Base-by-base conservation (phyloP, 176 grass and related monocot species). In the Rhipidocladum racemiflorum region DNA sequence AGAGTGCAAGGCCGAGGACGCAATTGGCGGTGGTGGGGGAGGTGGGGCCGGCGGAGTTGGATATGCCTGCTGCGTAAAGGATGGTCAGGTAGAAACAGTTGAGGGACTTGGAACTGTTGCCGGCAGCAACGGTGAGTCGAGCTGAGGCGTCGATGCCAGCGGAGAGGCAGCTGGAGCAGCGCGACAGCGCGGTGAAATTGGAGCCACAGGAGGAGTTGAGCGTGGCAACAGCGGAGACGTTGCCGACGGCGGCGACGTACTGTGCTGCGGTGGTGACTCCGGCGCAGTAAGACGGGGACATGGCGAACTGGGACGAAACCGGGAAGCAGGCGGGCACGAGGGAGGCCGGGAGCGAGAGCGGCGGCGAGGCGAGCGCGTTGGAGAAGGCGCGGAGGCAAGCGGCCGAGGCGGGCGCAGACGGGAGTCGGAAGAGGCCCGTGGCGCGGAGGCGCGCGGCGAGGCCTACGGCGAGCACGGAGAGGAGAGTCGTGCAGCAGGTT, bases 341-440 rank as follows among this genome's bases (percentile, higher is more conserved):
- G 85, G 79, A 49, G 14, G 46, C 27, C 55, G 82, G 61, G n/a
- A 98, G 90, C 39, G 79, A 93, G 18, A 93, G 70, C 60, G 90
- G 92, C 50, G 87, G 63, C 39, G 85, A 68, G 35, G 80, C 72
- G 71, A 98, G 72, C 68, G 39, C 24, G 56, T 36, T 43, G 59
- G 86, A 78, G 89, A 89, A 90, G 56, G 60, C 84, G 14, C 55
- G 29, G 65, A 93, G 73, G 72, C 96, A 98, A 45, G 90, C 84
- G 45, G 78, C 79, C 16, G 88, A 91, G 55, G 90, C 81, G 28
- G 17, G 0, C n/a, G 68, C 60, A 20, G 88, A 79, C 39, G 92
- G 92, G 45, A 98, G 87, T 15, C 88, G 86, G 86, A 98, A 98
- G 4, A 23, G 70, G 68, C 92, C 88, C 53, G 95, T 91, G 64